These are phyloP conservation scores for Phaeosphaeriaceae sp. DNA, from an alignment of 2,329 filamentous ascomycete species.

Conservation along the genomic window DNA sequence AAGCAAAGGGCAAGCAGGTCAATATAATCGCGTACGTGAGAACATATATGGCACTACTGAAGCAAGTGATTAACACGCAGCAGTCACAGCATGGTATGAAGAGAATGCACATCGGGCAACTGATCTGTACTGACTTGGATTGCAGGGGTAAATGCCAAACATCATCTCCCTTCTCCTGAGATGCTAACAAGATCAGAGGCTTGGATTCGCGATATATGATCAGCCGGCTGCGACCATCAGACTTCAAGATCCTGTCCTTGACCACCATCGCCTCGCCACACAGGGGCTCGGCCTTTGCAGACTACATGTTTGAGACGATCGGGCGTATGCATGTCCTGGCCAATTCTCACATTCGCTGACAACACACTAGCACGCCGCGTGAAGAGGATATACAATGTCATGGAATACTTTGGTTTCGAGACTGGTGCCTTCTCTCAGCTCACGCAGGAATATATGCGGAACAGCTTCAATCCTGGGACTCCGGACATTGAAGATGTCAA, in stretches of 20 bases:
- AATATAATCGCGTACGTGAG: conserved; percentile 69
- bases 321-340: conserved; percentile 54
- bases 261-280: conserved; percentile 71
- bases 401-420: conserved; percentile 63
- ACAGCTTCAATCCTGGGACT: conserved; percentile 66
- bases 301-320: conserved; percentile 67
- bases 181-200: conserved; percentile 54
- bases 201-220: conserved; percentile 72
- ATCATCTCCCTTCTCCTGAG: neutral
- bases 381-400: conserved; percentile 63
- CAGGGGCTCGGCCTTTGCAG: conserved; percentile 67
- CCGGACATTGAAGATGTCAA: conserved; percentile 63
- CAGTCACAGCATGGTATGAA: conserved; percentile 63
- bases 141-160: conserved; percentile 46
- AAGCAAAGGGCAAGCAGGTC: conserved; percentile 64
- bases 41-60: neutral
- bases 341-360: conserved; percentile 19
- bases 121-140: conserved; percentile 23
- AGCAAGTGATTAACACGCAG: conserved; percentile 18
- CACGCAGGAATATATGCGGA: conserved; percentile 65
- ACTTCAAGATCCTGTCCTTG: conserved; percentile 78
- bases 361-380: conserved; percentile 52
- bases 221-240: conserved; percentile 63
- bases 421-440: conserved; percentile 69
- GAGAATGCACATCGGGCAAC: neutral